phyloP scores from a whole-genome alignment of 2,329 filamentous ascomycete species.

The Cladosporium sp. region DNA sequence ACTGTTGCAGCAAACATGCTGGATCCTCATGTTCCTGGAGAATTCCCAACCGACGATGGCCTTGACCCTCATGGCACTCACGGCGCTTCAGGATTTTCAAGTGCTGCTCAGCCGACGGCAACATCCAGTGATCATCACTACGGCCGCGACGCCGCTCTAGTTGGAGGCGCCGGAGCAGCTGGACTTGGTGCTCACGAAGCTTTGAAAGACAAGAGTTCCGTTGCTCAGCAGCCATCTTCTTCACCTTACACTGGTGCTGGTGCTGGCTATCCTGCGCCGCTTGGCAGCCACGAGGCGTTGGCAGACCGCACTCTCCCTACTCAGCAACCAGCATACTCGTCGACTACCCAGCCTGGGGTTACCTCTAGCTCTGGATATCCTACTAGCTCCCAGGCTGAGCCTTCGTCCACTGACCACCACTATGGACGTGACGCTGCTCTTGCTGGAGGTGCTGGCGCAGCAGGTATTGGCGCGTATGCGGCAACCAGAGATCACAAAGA shows the following conservation, averaged over 20 bases:
- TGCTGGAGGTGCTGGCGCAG: slow-evolving; percentile 29
- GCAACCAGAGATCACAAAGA: slow-evolving; percentile 12
- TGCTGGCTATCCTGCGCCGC: neutral
- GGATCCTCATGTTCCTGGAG: slow-evolving; percentile 34
- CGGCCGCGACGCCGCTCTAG: slow-evolving; percentile 29
- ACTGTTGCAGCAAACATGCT: slow-evolving; percentile 30
- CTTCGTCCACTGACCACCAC: slow-evolving; percentile 21
- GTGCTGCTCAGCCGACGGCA: neutral
- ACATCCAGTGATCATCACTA: slow-evolving; percentile 22
- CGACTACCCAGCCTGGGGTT: neutral
- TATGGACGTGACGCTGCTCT: slow-evolving; percentile 32
- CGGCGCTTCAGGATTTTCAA: neutral
- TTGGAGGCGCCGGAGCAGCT: slow-evolving; percentile 28
- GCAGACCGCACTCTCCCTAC: neutral
- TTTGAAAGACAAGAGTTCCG: neutral
- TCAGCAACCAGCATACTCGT: neutral
- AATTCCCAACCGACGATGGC: slow-evolving; percentile 26
- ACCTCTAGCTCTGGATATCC: neutral
- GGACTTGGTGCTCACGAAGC: neutral
- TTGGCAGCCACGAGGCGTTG: neutral
- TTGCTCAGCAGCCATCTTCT: neutral
- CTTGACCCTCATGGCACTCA: slow-evolving; percentile 16
- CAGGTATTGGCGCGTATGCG: slow-evolving; percentile 16
- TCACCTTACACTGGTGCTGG: neutral
- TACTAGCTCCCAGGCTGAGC: neutral